Base-by-base conservation (phyloP, 2,329 filamentous ascomycete genomes). In the Canariomyces notabilis region DNA sequence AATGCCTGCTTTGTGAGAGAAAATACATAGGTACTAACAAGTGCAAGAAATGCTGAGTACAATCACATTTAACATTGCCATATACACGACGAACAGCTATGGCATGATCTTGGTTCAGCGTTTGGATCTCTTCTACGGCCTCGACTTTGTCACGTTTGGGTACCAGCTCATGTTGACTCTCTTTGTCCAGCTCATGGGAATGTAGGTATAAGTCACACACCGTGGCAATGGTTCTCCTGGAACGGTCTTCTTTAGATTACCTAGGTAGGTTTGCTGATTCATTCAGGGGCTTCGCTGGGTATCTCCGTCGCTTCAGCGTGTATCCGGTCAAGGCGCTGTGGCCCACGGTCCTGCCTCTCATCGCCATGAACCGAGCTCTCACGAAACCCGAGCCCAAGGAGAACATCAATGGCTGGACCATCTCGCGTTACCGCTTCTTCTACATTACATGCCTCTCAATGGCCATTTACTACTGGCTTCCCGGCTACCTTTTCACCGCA, bases 401-500 rank as follows among this genome's bases (percentile, higher is more conserved):
- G 50, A 62, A 59, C 6, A 58, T 68, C 32, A 55, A 74, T 52
- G 73, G 74, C 4, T 69, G 68, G 69, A 66, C 61, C 31, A 60
- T 74, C 18, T 69, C 69, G 2, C 67, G 69, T 0, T 70, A 71
- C 50, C 63, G 57, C n/a, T 62, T 73, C 52, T 75, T 72, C 54
- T 67, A 69, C 49, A 56, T 65, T 41, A 57, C 57, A 9, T 64
- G 63, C 12, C 35, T 60, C 34, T 55, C 57, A 22, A 72, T 73
- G 59, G 64, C 71, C 37, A 36, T 73, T 18, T 75, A 71, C 58
- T 75, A 71, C 56, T 75, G 70, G 70, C 59, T 75, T 9, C 72
- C 72, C 0, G 65, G 66, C n/a, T 71, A 66, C 37, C 57, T 75
- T 2, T 74, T 73, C 54, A 64, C 59, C 0, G 69, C 67, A 1